phyloP scores from a whole-genome alignment of 371 early-diverging fungal genomes.

The Mortierella sp. region DNA sequence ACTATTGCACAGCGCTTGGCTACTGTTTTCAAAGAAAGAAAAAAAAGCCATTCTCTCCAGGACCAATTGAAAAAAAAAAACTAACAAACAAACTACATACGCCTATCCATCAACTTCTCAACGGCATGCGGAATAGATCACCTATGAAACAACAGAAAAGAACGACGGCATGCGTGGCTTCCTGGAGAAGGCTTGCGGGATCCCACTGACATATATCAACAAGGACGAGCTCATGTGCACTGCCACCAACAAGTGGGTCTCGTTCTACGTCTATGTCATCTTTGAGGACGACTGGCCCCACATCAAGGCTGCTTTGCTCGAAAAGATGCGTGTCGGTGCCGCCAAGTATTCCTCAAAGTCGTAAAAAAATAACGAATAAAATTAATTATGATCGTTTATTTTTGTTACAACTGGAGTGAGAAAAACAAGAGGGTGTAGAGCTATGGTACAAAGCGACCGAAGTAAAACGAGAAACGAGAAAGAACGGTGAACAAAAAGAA shows the following conservation, averaged over 20 bases:
- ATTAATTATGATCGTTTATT: background rate
- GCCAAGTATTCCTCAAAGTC: constrained; percentile 24
- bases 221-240: constrained; percentile 45
- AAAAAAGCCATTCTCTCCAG: background rate
- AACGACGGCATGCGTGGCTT: constrained; percentile 53
- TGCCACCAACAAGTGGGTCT: constrained; percentile 33
- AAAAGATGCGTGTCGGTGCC: constrained; percentile 37
- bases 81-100: too few relatives aligned
- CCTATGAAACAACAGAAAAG: constrained; percentile 44
- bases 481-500: background rate
- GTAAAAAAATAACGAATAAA: background rate
- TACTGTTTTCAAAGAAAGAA: background rate
- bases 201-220: constrained; percentile 27
- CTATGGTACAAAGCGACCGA: constrained; percentile 9
- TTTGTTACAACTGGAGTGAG: background rate
- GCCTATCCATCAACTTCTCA: too few relatives aligned
- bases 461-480: background rate
- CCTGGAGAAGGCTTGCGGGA: constrained; percentile 41
- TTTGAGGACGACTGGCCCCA: constrained; percentile 58
- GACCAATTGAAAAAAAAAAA: background rate
- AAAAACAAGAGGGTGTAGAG: too few relatives aligned
- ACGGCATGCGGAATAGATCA: constrained; percentile 36
- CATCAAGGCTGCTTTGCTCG: constrained; percentile 29
- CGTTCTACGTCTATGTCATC: constrained; percentile 39
- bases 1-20: background rate